Base-by-base conservation (phyloP, 2,329 filamentous ascomycete genomes). In the Trichoderma sp. region DNA sequence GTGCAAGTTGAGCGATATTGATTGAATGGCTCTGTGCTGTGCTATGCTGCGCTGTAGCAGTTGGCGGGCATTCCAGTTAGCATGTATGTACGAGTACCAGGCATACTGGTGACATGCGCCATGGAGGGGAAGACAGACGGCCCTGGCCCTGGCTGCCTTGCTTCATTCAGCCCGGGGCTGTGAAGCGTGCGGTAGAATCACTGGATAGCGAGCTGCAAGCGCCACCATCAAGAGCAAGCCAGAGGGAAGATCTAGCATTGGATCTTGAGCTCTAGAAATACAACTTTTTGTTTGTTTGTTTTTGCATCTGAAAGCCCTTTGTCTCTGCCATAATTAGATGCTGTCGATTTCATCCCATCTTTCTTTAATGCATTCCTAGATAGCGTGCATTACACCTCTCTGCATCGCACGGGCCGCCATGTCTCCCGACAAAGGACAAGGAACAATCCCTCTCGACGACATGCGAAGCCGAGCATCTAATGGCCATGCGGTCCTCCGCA, bases 401-500 rank as follows among this genome's bases (percentile, higher is more conserved):
- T 63, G 50, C 27, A 33, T 31, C 9, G n/a, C 63, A 45, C 60
- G 38, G 27, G 14, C 24, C 63, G 71, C 77, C 21, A 79, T 78
- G 78, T 66, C 76, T 18, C 68, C 75, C 31, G 76, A 77, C 21
- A 76, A 64, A 35, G 69, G 64, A 7, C 72, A 75, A 31, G 75
- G 71, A 16, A 77, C 66, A 29, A 74, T 77, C 33, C 75, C 53
- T 31, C 75, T 78, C 41, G 76, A 77, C 24, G 75, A 78, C 21
- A 78, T 77, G 67, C 76, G 76, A 18, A 75, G 65, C n/a, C 77
- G 76, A 33, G 50, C 62, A 21, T 74, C 74, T 18, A 77, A 78
- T 29, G 77, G 71, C 29, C 75, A 75, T 11, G 77, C 71, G 3
- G 64, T 77, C 67, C 53, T 71, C 74, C 38, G 77, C 75, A 64